A percentile compares a stretch with the other conserved stretches of the same genome.
Conservation (phyloP, 1,284 basidiomycete species). For the Lentinula novae-zelandiae region DNA sequence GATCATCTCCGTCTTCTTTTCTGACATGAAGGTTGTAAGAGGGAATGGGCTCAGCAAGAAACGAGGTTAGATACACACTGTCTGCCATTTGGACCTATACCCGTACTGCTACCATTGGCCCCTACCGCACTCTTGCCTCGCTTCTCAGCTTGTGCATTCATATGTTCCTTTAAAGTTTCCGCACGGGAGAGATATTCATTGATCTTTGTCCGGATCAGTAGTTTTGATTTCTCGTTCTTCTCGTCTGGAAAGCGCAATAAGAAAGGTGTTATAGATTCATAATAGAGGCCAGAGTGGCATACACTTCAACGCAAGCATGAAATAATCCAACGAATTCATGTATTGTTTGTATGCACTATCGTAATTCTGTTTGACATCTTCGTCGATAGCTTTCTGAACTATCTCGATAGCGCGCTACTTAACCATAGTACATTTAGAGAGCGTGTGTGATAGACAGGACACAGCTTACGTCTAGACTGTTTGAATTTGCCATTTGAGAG, state of each 20-base stretch:
- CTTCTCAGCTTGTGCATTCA: conserved; percentile 55
- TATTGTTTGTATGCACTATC: conserved; percentile 92
- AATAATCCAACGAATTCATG: conserved; percentile 96
- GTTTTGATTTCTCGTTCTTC: conserved; percentile 93
- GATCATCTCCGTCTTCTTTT: conserved; percentile 73
- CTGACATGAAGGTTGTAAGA: conserved; percentile 26
- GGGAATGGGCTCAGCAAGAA: not conserved
- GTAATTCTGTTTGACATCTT: conserved; percentile 94
- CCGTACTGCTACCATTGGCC: conserved; percentile 66
- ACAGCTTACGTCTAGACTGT: conserved; percentile 17
- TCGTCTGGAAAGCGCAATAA: conserved; percentile 61
- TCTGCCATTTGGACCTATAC: conserved; percentile 62
- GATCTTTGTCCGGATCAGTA: conserved; percentile 87
- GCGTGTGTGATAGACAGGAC: not conserved
- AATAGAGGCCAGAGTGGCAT: conserved; percentile 6
- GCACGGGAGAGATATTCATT: conserved; percentile 91
- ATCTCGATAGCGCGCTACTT: conserved; percentile 89
- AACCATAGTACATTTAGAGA: conserved; percentile 6
- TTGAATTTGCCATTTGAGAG: conserved; percentile 16
- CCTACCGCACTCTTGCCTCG: conserved; percentile 75
- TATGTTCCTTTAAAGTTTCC: conserved; percentile 87
- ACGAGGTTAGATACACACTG: conserved; percentile 44
- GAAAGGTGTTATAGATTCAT: not conserved
- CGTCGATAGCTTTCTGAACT: conserved; percentile 93
- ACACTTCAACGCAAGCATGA: conserved; percentile 85